These are phyloP conservation scores for Phascolomyces articulosus DNA, from an alignment of 371 early-diverging fungal genomes.

Conservation along the genomic window DNA sequence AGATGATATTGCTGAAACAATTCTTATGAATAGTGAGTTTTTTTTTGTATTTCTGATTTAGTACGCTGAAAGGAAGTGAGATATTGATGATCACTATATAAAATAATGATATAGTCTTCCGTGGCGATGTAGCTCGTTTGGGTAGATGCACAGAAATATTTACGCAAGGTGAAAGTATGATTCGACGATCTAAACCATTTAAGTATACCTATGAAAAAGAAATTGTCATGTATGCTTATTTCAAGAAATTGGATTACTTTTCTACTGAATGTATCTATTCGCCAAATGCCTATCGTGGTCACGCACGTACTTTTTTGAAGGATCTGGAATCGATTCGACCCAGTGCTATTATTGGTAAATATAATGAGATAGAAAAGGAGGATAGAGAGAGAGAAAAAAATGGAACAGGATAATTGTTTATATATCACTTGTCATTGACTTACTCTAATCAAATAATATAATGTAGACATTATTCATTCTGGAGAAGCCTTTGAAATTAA, in stretches of 20 bases:
- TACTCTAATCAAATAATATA: too few relatives aligned
- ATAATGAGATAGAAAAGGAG: neutral
- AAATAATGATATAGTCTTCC: constrained; percentile 66
- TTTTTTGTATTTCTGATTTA: too few relatives aligned
- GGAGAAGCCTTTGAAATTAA: constrained; percentile 90
- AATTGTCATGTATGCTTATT: constrained; percentile 99
- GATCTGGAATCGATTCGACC: constrained; percentile 96
- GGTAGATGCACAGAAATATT: constrained; percentile 94
- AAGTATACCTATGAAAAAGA: constrained; percentile 99
- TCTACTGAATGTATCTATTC: constrained; percentile 99
- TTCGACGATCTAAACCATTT: constrained; percentile 97
- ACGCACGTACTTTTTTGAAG: constrained; percentile 96
- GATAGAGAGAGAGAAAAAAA: neutral
- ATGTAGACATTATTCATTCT: constrained; percentile 87
- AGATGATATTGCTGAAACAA: constrained; percentile 99
- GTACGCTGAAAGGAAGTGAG: too few relatives aligned
- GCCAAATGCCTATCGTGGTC: constrained; percentile 98
- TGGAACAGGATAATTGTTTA: neutral
- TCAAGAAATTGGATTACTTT: constrained; percentile 98
- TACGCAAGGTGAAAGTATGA: constrained; percentile 77
- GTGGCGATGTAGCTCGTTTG: constrained; percentile 97
- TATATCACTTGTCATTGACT: too few relatives aligned
- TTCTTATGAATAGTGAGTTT: constrained; percentile 98
- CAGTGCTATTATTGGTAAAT: constrained; percentile 83
- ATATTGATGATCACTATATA: neutral